Evolutionary conservation across 1,139 yeast genomes (phyloP), one percentile per base, ranked within the genome.

Genomic region (Yamadazyma sp.): DNA sequence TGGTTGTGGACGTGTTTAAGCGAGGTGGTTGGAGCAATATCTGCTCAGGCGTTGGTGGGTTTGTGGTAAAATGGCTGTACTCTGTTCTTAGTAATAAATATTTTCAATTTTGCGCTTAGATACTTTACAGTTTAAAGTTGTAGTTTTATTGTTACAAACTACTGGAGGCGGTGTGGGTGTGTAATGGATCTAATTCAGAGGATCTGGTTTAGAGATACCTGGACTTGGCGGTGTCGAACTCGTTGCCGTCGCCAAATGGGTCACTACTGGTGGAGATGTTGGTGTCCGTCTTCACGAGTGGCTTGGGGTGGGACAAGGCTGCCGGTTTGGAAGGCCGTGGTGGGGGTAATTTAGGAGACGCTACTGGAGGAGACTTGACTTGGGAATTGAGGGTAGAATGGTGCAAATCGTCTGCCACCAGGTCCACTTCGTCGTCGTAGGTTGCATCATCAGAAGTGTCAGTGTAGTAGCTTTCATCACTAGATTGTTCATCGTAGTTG

Each of bases 201-300:
- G 29, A 12, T 8, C 6, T 8, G 16, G 21, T 3, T 18, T 32
- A 32, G 6, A 17, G 18, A 24, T 32, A 32, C 21, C 29, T 8
- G 5, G 35, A 32, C 11, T 32, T 26, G 6, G 18, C 21, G 5
- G 21, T 18, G 21, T 18, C 40, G 2, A 74, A 73, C 42, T 68
- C 78, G 47, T 82, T 67, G 13, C 70, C 64, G 52, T 85, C 92
- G 9, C 85, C 88, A 62, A 85, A 85, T 2, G 94, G 94, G 59
- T 85, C 80, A 40, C 76, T 73, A 7, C 40, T 26, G 7, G 41
- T 40, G 13, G 51, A 44, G n/a, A 40, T 43, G 33, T 53, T 57
- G 7, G 72, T 64, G 7, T 54, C 52, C 2, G 51, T 43, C 47
- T 60, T 33, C 2, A 20, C 14, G 10, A 38, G 27, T n/a, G n/a